Conservation (phyloP, 2,329 filamentous ascomycete species). For the Ascochyta fabae region DNA sequence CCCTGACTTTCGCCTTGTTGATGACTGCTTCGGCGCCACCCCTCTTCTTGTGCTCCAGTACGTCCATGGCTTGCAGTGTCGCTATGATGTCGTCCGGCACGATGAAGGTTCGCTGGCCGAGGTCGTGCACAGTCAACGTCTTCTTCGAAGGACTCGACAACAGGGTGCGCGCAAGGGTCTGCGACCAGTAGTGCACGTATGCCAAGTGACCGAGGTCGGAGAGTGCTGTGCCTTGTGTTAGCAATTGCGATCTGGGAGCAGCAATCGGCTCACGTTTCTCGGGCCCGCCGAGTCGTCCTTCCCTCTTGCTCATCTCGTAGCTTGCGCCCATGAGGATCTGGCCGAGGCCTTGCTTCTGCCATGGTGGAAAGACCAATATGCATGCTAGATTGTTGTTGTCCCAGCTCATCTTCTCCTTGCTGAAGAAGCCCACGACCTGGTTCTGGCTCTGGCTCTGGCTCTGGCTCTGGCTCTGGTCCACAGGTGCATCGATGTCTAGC, state of each 20-base stretch:
- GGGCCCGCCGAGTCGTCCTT: conserved; percentile 85
- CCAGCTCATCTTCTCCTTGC: conserved; percentile 98
- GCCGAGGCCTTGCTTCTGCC: conserved; percentile 89
- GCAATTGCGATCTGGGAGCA: background rate
- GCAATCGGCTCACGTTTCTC: conserved; percentile 69
- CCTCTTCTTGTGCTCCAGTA: conserved; percentile 64
- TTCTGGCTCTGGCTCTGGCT: conserved; percentile 9
- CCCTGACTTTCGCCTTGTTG: conserved; percentile 65
- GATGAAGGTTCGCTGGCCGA: conserved; percentile 83
- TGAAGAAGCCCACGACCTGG: conserved; percentile 93
- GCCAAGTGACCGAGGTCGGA: conserved; percentile 83
- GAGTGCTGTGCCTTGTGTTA: conserved; percentile 60
- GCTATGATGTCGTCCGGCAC: conserved; percentile 80
- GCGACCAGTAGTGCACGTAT: conserved; percentile 85
- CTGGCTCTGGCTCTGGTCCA: background rate
- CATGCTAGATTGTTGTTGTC: conserved; percentile 98
- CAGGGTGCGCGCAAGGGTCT: conserved; percentile 76
- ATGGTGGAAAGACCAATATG: conserved; percentile 94
- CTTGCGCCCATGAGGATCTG: conserved; percentile 89
- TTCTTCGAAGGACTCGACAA: conserved; percentile 55
- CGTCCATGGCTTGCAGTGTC: conserved; percentile 79
- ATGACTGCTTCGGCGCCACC: conserved; percentile 59
- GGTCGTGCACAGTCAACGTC: conserved; percentile 70
- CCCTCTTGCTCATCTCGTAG: conserved; percentile 86
- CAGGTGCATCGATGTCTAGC: conserved; percentile 24